Percentiles rank a stretch among this genome's conserved stretches.
phyloP scores from a whole-genome alignment of 805 yeast genomes.

The Pichia rugopelliculosa region DNA sequence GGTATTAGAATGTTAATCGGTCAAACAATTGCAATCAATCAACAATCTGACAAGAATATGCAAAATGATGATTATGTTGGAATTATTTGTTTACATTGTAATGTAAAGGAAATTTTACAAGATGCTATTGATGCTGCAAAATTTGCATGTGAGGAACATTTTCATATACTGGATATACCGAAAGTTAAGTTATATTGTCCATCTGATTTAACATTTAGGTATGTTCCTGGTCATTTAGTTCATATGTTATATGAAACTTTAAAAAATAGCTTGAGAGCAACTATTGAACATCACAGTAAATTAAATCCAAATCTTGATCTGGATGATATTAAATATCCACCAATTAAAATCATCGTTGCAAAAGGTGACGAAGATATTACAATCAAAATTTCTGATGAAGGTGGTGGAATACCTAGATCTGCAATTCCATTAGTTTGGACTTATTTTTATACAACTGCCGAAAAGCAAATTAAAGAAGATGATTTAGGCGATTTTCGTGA shows the following conservation, averaged over 20 bases:
- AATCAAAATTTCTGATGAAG: constrained; percentile 84
- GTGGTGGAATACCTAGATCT: constrained; percentile 86
- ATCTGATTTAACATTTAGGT: constrained; percentile 72
- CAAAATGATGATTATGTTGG: constrained; percentile 70
- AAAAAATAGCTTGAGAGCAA: constrained; percentile 82
- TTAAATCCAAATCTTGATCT: constrained; percentile 41
- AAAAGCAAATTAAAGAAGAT: constrained; percentile 45
- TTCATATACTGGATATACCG: constrained; percentile 82
- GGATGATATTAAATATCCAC: constrained; percentile 68
- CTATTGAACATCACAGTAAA: constrained; percentile 71
- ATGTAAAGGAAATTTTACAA: constrained; percentile 72
- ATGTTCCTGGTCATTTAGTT: constrained; percentile 87
- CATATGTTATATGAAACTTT: constrained; percentile 87
- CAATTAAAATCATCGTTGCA: constrained; percentile 78
- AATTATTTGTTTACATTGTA: constrained; percentile 78
- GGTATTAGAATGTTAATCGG: constrained; percentile 92
- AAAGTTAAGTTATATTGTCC: constrained; percentile 72
- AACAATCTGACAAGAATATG: constrained; percentile 30
- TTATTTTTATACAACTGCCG: constrained; percentile 82
- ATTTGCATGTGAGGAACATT: constrained; percentile 86
- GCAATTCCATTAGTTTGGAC: constrained; percentile 87
- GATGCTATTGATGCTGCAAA: constrained; percentile 89
- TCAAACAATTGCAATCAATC: constrained; percentile 74
- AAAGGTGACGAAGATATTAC: constrained; percentile 90
- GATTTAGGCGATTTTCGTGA: constrained; percentile 21